Evolutionary conservation across 2,329 filamentous ascomycete species (phyloP).

Genomic region (Beauveria brongniartii): DNA sequence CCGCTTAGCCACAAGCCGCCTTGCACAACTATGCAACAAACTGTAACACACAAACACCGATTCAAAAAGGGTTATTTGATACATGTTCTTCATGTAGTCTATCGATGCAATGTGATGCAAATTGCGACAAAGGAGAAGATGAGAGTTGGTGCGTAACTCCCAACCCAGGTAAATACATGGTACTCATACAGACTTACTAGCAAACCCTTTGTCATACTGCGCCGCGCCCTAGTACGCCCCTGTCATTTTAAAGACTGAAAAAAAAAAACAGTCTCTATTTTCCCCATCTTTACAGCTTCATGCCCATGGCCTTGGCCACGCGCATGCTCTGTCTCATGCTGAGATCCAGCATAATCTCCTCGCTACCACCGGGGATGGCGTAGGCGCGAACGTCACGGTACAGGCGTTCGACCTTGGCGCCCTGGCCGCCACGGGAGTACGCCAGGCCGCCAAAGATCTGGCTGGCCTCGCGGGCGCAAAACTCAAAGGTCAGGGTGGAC

Average conservation of each 20-base stretch:
- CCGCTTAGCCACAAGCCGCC: neutral
- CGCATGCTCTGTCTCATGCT: slow-evolving; percentile 85
- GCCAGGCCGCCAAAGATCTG: slow-evolving; percentile 96
- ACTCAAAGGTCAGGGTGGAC: slow-evolving; percentile 89
- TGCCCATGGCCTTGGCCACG: slow-evolving; percentile 84
- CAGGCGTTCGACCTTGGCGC: slow-evolving; percentile 87
- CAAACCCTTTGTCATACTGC: slow-evolving; percentile 4
- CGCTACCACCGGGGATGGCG: slow-evolving; percentile 87
- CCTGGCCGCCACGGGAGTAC: slow-evolving; percentile 89
- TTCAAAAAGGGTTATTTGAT: neutral
- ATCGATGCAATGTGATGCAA: neutral
- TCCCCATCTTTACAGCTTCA: slow-evolving; percentile 66
- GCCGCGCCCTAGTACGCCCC: neutral
- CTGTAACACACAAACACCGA: neutral
- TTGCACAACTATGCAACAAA: neutral
- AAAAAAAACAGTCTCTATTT: neutral
- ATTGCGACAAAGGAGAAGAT: neutral
- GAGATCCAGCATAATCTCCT: slow-evolving; percentile 98
- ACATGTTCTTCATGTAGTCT: slow-evolving; percentile 1
- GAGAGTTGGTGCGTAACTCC: neutral
- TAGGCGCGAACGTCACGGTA: slow-evolving; percentile 95
- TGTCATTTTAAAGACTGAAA: neutral
- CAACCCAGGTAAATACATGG: neutral
- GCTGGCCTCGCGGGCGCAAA: slow-evolving; percentile 89
- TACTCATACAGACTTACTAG: slow-evolving; percentile 3